A percentile compares a stretch with the other conserved stretches of the same genome.
Evolutionary conservation across 1,139 yeast species (phyloP).

Genomic region (Debaryomycetaceae sp.): DNA sequence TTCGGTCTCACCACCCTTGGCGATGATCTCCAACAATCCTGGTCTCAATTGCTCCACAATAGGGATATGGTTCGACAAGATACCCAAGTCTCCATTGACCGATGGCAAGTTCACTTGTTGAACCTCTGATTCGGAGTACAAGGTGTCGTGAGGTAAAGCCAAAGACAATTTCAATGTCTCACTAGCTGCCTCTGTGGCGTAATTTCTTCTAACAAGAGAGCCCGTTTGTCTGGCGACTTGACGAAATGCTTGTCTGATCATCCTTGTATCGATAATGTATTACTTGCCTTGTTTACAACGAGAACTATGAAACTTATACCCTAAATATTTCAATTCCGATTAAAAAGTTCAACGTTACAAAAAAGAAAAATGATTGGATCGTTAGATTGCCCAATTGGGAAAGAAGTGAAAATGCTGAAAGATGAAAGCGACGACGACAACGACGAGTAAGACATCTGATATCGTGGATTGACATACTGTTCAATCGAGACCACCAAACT

Average conservation of each 20-base stretch:
- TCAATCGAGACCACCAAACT: slow-evolving; percentile 36
- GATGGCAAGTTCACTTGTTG: slow-evolving; percentile 97
- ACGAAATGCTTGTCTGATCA: slow-evolving; percentile 71
- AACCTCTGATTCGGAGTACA: slow-evolving; percentile 49
- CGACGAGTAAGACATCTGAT: background rate
- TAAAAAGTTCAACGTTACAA: slow-evolving; percentile 6
- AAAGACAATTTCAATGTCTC: slow-evolving; percentile 85
- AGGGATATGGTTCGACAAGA: slow-evolving; percentile 97
- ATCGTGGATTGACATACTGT: background rate
- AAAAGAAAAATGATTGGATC: slow-evolving; percentile 26
- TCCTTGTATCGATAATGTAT: slow-evolving; percentile 17
- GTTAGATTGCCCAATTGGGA: slow-evolving; percentile 28
- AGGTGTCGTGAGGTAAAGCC: slow-evolving; percentile 82
- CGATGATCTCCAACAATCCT: slow-evolving; percentile 90
- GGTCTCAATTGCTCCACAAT: slow-evolving; percentile 95
- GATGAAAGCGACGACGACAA: background rate
- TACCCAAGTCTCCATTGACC: slow-evolving; percentile 94
- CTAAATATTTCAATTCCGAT: slow-evolving; percentile 7
- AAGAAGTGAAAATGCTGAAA: slow-evolving; percentile 6
- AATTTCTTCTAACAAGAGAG: slow-evolving; percentile 68
- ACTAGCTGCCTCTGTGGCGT: slow-evolving; percentile 80
- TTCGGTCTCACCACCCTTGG: slow-evolving; percentile 67
- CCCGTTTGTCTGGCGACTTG: slow-evolving; percentile 64
- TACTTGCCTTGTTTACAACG: background rate
- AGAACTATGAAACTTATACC: background rate